phyloP scores from a whole-genome alignment of 345 rosid genomes.

The Lepidium aucheri region DNA sequence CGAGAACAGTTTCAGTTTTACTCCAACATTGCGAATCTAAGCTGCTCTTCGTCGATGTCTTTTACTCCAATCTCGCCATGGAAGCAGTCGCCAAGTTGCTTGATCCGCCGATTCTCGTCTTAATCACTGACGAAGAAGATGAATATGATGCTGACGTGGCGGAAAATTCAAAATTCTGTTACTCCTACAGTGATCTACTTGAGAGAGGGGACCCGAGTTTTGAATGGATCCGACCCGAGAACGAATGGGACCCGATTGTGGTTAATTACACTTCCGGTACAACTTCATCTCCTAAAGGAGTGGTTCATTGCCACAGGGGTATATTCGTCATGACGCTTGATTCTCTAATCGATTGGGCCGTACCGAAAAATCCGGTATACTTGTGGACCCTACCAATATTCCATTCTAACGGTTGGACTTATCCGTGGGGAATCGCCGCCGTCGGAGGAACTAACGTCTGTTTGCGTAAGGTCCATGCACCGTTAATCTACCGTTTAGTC shows the following conservation, averaged over 20 bases:
- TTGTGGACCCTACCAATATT: constrained; percentile 85
- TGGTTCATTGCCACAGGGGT: constrained; percentile 68
- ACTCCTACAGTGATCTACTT: constrained; percentile 43
- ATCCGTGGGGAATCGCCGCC: constrained; percentile 68
- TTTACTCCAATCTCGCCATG: constrained; percentile 29
- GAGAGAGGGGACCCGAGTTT: constrained; percentile 42
- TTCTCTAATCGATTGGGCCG: constrained; percentile 42
- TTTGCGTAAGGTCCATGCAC: constrained; percentile 52
- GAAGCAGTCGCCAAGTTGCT: constrained; percentile 35
- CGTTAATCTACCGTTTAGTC: constrained; percentile 37
- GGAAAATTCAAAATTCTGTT: background rate
- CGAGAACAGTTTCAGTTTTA: constrained; percentile 52
- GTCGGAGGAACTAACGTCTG: constrained; percentile 72
- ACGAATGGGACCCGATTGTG: constrained; percentile 59
- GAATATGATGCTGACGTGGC: constrained; percentile 4
- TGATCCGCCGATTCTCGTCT: constrained; percentile 38
- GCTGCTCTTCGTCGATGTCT: constrained; percentile 54
- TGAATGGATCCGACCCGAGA: constrained; percentile 41
- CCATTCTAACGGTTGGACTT: constrained; percentile 78
- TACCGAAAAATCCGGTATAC: constrained; percentile 53
- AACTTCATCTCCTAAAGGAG: constrained; percentile 78
- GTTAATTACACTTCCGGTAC: constrained; percentile 85
- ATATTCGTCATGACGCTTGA: constrained; percentile 41
- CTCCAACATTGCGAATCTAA: constrained; percentile 57
- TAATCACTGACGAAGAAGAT: constrained; percentile 36